Conservation (phyloP, 23 red algal species). For the Gracilaria vermiculophylla region DNA sequence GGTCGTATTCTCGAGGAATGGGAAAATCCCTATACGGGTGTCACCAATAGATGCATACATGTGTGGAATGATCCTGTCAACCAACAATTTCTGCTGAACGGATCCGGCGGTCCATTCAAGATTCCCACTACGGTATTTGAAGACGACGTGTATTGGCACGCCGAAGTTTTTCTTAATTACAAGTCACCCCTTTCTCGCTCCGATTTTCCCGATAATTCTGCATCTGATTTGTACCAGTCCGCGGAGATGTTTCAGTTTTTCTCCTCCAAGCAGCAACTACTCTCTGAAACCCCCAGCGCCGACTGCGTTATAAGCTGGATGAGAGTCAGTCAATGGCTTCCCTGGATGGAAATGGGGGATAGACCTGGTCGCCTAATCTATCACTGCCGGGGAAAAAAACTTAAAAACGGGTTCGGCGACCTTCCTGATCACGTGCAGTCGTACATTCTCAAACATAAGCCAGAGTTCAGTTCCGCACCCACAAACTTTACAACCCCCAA, state of each 20-base stretch:
- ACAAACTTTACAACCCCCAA: constrained; percentile 78
- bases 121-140: constrained; percentile 66
- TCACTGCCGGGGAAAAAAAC: constrained; percentile 83
- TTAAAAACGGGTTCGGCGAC: constrained; percentile 67
- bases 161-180: constrained; percentile 91
- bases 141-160: constrained; percentile 87
- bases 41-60: constrained; percentile 73
- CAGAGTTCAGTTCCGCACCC: constrained; percentile 76
- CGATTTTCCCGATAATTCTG: constrained; percentile 67
- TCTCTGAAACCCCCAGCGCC: constrained; percentile 59
- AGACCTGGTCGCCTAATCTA: constrained; percentile 83
- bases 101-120: constrained; percentile 32
- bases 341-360: constrained; percentile 94
- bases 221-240: constrained; percentile 71
- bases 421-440: constrained; percentile 63
- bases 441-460: constrained; percentile 59
- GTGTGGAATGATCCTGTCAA: constrained; percentile 97
- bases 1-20: constrained; percentile 71
- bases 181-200: constrained; percentile 71
- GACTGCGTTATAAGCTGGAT: constrained; percentile 77
- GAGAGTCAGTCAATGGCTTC: constrained; percentile 94
- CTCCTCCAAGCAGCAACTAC: constrained; percentile 64
- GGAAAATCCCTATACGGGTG: constrained; percentile 80
- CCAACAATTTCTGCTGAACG: constrained; percentile 73
- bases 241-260: constrained; percentile 95